Evolutionary conservation across 2,329 filamentous ascomycete species (phyloP).

Genomic region (Aspergillus ustus): DNA sequence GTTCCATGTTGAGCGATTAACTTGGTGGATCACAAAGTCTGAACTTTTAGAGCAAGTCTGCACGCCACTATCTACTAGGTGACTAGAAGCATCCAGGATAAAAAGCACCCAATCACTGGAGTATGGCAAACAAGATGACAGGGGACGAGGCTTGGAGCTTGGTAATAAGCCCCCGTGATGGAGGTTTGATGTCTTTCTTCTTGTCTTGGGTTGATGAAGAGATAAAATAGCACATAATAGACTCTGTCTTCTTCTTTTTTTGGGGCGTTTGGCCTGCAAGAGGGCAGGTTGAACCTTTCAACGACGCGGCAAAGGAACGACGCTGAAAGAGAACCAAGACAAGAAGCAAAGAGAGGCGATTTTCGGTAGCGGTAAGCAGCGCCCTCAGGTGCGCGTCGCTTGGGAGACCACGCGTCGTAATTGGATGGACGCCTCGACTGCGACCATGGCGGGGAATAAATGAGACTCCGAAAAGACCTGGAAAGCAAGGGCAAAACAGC

Average conservation of each 20-base stretch:
- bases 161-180: constrained; percentile 1
- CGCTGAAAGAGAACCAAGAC: constrained; percentile 9
- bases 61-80: constrained; percentile 22
- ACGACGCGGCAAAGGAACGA: background rate
- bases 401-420: constrained; percentile 30
- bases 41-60: background rate
- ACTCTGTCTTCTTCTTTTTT: background rate
- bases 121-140: constrained; percentile 4
- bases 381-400: constrained; percentile 29
- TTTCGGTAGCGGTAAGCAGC: constrained; percentile 43
- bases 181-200: background rate
- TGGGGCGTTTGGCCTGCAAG: background rate
- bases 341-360: constrained; percentile 23
- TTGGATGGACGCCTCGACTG: constrained; percentile 27
- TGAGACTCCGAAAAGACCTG: constrained; percentile 18
- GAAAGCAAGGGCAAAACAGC: constrained; percentile 27
- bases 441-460: background rate
- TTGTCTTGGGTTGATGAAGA: background rate
- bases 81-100: background rate
- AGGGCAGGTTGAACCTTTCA: background rate
- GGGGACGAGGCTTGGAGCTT: constrained; percentile 7
- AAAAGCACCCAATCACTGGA: constrained; percentile 18
- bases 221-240: background rate
- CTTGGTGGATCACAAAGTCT: constrained; percentile 26
- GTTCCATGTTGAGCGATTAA: background rate